These are phyloP conservation scores for Hyphopichia burtonii DNA, from an alignment of 1,139 yeast species.

Conservation along the genomic window DNA sequence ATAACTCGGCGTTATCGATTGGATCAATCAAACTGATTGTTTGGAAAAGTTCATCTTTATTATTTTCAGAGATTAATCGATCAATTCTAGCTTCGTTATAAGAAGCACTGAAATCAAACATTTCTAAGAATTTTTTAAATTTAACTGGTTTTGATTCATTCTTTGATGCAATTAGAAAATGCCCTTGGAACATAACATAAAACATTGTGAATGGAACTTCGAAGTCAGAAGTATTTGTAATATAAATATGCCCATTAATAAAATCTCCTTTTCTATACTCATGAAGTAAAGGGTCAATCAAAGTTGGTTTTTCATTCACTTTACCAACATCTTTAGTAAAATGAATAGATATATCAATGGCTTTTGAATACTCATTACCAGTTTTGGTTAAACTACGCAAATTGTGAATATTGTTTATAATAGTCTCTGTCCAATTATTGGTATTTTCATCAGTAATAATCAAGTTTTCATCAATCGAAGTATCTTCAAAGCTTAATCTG, in stretches of 20 bases:
- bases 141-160: constrained; percentile 12
- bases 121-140: constrained; percentile 32
- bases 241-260: constrained; percentile 36
- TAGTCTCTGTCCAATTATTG: constrained; percentile 35
- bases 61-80: constrained; percentile 29
- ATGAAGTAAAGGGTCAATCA: constrained; percentile 31
- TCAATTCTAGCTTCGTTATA: constrained; percentile 33
- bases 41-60: constrained; percentile 8
- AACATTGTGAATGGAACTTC: constrained; percentile 42
- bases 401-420: constrained; percentile 38
- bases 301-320: constrained; percentile 24
- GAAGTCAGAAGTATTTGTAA: constrained; percentile 24
- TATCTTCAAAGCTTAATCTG: not conserved
- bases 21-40: constrained; percentile 17
- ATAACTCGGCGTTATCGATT: constrained; percentile 24
- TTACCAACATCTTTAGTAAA: constrained; percentile 41
- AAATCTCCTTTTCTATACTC: constrained; percentile 45
- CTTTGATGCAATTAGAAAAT: constrained; percentile 14
- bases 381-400: constrained; percentile 33
- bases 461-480: constrained; percentile 6
- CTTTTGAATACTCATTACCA: constrained; percentile 24
- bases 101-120: constrained; percentile 45
- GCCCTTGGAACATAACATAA: constrained; percentile 43
- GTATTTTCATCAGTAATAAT: constrained; percentile 35
- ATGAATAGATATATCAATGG: constrained; percentile 26